phyloP scores from a whole-genome alignment of 192 early-diverging fungal species.

The Chytriomyces hyalinus region DNA sequence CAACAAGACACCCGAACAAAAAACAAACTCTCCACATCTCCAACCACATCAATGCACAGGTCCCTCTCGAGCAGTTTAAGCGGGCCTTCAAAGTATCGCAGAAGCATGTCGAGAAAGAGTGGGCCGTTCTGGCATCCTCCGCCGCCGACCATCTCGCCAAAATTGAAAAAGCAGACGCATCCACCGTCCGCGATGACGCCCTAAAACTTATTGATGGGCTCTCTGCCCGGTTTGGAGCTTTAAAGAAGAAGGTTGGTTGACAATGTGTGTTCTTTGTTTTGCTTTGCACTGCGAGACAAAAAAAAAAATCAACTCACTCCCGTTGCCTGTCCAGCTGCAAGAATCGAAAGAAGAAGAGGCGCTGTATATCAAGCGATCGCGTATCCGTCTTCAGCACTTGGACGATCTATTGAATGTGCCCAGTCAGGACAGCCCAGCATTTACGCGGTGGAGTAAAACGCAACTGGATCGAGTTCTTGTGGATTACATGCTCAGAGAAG shows the following conservation, averaged over 20 bases:
- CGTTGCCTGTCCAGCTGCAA: conserved; percentile 52
- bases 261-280: neutral
- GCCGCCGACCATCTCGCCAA: conserved; percentile 27
- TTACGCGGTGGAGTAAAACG: conserved; percentile 82
- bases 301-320: neutral
- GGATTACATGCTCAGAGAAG: conserved; percentile 94
- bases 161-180: neutral
- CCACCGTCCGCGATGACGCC: conserved; percentile 52
- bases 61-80: conserved; percentile 87
- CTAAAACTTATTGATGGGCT: conserved; percentile 67
- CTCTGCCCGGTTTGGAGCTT: conserved; percentile 64
- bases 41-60: conserved; percentile 51
- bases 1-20: conserved; percentile 4
- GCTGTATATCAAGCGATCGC: conserved; percentile 70
- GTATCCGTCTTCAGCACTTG: conserved; percentile 77
- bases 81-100: conserved; percentile 73
- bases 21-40: neutral
- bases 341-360: conserved; percentile 80
- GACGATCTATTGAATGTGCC: conserved; percentile 70
- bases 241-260: conserved; percentile 74
- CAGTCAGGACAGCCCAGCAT: conserved; percentile 68
- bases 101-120: conserved; percentile 85
- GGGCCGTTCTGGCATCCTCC: conserved; percentile 42
- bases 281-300: neutral
- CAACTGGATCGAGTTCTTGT: conserved; percentile 88